Percentiles rank a stretch among this genome's conserved stretches.
These are phyloP conservation scores for Xylaria sp. DNA, from an alignment of 2,329 filamentous ascomycete genomes.

Conservation along the genomic window DNA sequence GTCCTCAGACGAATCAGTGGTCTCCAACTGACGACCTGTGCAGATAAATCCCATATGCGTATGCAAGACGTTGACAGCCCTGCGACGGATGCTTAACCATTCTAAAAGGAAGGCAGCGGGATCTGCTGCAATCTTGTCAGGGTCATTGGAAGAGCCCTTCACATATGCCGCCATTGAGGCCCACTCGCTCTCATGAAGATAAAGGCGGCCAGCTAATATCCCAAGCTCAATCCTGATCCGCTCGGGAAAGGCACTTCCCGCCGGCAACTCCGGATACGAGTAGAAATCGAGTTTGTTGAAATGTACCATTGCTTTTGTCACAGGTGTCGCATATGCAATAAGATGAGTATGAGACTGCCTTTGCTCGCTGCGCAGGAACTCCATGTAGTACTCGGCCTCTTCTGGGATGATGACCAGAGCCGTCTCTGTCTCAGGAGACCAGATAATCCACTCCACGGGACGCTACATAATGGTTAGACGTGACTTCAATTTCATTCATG, in stretches of 20 bases:
- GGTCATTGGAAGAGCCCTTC: background rate
- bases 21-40: slow-evolving; percentile 45
- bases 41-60: slow-evolving; percentile 65
- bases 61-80: slow-evolving; percentile 61
- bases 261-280: slow-evolving; percentile 54
- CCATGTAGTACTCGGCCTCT: slow-evolving; percentile 63
- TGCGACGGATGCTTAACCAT: slow-evolving; percentile 60
- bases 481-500: background rate
- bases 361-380: slow-evolving; percentile 42
- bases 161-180: slow-evolving; percentile 3
- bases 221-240: slow-evolving; percentile 66
- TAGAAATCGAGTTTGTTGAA: slow-evolving; percentile 63
- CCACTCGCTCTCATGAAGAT: slow-evolving; percentile 59
- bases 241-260: slow-evolving; percentile 47
- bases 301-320: slow-evolving; percentile 63
- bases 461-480: slow-evolving; percentile 40
- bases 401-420: slow-evolving; percentile 67
- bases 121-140: slow-evolving; percentile 33
- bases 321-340: slow-evolving; percentile 63
- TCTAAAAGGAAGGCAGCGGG: slow-evolving; percentile 58
- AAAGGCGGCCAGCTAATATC: slow-evolving; percentile 65
- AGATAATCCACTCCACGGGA: slow-evolving; percentile 67
- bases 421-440: slow-evolving; percentile 50
- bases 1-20: background rate
- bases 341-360: slow-evolving; percentile 49